Evolutionary conservation across 495 filamentous ascomycete genomes (phyloP).

Genomic region (Staphylotrichum tortipilum): DNA sequence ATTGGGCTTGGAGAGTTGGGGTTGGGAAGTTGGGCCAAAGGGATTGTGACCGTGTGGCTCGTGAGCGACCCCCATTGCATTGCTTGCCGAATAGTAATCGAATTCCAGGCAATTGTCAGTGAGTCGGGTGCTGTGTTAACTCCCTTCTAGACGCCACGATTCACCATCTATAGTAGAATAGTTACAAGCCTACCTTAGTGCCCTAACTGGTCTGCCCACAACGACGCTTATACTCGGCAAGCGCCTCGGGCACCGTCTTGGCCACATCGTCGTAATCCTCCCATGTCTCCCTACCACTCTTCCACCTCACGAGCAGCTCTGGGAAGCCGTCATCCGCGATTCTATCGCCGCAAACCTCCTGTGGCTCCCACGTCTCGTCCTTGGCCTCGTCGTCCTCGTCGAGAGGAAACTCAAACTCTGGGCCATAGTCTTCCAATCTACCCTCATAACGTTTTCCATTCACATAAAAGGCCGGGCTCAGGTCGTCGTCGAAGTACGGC

Average conservation of each 20-base stretch:
- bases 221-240: conserved; percentile 13
- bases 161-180: no score
- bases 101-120: no score
- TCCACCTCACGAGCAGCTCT: conserved; percentile 13
- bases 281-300: conserved; percentile 14
- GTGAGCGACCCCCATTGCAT: no score
- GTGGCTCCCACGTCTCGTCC: background rate
- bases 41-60: no score
- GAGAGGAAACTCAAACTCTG: background rate
- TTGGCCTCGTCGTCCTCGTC: background rate
- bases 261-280: conserved; percentile 8
- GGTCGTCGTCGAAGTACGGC: background rate
- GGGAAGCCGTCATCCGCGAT: conserved; percentile 1
- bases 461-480: background rate
- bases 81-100: no score
- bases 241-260: conserved; percentile 3
- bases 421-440: background rate
- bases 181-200: no score
- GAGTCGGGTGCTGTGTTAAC: no score
- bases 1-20: no score
- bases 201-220: conserved; percentile 1
- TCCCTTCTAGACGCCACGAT: no score
- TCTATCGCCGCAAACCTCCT: conserved; percentile 1
- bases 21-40: no score
- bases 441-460: background rate